phyloP scores from a whole-genome alignment of 306 rosid species.

The Gastrolobium villosum region DNA sequence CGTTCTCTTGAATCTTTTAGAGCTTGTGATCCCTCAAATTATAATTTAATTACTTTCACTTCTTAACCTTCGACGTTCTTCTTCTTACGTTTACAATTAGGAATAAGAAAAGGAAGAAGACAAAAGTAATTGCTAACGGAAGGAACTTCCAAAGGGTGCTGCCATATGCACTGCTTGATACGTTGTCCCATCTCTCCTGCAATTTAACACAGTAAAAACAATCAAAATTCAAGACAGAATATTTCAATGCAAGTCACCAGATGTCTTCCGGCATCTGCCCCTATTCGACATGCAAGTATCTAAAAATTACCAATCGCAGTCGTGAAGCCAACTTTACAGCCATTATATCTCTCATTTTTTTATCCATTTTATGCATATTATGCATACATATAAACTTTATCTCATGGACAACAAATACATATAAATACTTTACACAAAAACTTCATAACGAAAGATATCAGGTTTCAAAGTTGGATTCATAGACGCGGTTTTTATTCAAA shows the following conservation, averaged over 20 bases:
- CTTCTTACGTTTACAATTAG: conserved; percentile 72
- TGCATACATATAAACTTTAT: not conserved
- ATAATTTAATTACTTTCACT: conserved; percentile 48
- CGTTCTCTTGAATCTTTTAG: conserved; percentile 30
- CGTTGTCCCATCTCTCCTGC: conserved; percentile 71
- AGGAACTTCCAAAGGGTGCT: conserved; percentile 57
- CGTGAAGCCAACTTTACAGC: conserved; percentile 4
- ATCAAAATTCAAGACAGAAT: conserved; percentile 37
- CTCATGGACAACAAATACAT: conserved; percentile 12
- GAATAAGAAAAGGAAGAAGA: conserved; percentile 55
- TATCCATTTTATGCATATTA: conserved; percentile 7
- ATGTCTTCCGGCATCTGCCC: conserved; percentile 28
- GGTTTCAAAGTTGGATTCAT: conserved; percentile 1
- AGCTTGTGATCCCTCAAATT: conserved; percentile 29
- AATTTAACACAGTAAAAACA: conserved; percentile 32
- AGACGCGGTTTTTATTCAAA: conserved; percentile 12
- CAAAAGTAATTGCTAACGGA: conserved; percentile 50
- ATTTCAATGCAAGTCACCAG: conserved; percentile 5
- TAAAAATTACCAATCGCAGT: conserved; percentile 16
- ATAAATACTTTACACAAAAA: not conserved
- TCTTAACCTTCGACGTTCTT: conserved; percentile 78
- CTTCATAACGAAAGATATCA: conserved; percentile 11
- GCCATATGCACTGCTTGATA: conserved; percentile 48
- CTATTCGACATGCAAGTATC: not conserved
- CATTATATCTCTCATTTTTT: not conserved